These are phyloP conservation scores for Sarcocystis neurona DNA, from an alignment of 169 alveolate genomes.

Conservation along the genomic window DNA sequence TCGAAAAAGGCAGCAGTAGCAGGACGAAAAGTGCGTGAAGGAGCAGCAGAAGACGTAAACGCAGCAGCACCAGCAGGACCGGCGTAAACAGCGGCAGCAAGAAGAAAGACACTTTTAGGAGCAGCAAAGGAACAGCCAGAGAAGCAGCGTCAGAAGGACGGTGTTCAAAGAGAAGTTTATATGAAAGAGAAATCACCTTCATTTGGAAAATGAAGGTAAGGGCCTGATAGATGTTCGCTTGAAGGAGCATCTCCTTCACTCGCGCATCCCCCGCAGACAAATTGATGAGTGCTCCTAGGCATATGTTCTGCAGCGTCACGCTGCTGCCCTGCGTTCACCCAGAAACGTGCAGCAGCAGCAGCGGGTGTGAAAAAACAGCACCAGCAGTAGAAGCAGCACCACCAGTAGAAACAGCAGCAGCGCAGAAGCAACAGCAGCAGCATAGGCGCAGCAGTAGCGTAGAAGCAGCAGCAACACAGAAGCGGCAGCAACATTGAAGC, in stretches of 20 bases:
- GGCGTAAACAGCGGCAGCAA: no score
- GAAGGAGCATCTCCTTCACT: slow-evolving; percentile 40
- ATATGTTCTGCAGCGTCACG: slow-evolving; percentile 22
- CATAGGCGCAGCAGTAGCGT: not conserved
- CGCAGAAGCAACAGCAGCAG: not conserved
- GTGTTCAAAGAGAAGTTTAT: not conserved
- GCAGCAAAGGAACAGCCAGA: not conserved
- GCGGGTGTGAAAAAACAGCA: not conserved
- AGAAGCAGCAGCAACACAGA: not conserved
- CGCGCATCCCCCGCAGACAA: slow-evolving; percentile 46
- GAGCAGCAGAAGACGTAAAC: no score
- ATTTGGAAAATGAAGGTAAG: not conserved
- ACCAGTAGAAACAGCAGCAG: no score
- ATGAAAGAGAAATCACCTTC: not conserved
- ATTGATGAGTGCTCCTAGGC: slow-evolving; percentile 25
- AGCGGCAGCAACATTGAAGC: no score
- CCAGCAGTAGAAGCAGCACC: not conserved
- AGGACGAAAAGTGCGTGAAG: not conserved
- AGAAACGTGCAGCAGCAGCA: not conserved
- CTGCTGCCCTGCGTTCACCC: slow-evolving; percentile 20
- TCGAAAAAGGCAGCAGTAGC: not conserved
- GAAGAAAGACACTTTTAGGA: not conserved
- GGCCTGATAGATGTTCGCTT: not conserved
- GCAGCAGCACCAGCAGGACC: no score
- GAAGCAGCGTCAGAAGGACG: not conserved